phyloP scores from a whole-genome alignment of 1,284 basidiomycete genomes.

The Trichosporon coremiiforme region DNA sequence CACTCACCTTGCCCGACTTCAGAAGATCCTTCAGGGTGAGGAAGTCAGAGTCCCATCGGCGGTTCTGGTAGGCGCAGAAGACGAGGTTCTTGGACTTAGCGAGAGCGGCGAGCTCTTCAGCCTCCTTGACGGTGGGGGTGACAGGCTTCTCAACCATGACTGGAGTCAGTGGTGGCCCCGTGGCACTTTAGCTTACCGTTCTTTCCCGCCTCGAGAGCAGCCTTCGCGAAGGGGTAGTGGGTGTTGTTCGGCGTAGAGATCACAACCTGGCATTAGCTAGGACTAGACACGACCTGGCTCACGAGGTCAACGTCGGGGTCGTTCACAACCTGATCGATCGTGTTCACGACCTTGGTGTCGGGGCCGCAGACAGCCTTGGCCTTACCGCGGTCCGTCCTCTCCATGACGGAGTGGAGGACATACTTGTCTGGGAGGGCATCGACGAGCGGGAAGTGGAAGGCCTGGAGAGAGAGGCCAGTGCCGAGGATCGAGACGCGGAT shows the following conservation, averaged over 20 bases:
- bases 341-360: slow-evolving; percentile 52
- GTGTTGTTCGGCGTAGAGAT: slow-evolving; percentile 78
- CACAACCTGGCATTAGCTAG: slow-evolving; percentile 56
- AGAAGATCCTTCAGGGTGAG: slow-evolving; percentile 71
- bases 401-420: slow-evolving; percentile 67
- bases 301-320: slow-evolving; percentile 57
- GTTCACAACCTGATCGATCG: slow-evolving; percentile 50
- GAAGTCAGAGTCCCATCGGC: slow-evolving; percentile 63
- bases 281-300: not conserved
- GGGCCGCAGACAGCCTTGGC: slow-evolving; percentile 43
- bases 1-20: slow-evolving; percentile 60
- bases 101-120: slow-evolving; percentile 67
- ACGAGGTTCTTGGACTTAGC: slow-evolving; percentile 69
- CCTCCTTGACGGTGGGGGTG: slow-evolving; percentile 67
- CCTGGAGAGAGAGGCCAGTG: slow-evolving; percentile 71
- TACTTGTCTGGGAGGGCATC: slow-evolving; percentile 73
- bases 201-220: slow-evolving; percentile 69
- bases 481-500: slow-evolving; percentile 73
- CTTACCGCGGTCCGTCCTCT: slow-evolving; percentile 43
- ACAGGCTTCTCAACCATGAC: slow-evolving; percentile 81
- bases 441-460: slow-evolving; percentile 78
- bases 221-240: slow-evolving; percentile 65
- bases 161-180: slow-evolving; percentile 20
- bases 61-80: slow-evolving; percentile 74
- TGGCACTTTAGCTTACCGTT: slow-evolving; percentile 62